Base-by-base conservation (phyloP, 2,329 filamentous ascomycete species). In the Aureobasidium sp. region DNA sequence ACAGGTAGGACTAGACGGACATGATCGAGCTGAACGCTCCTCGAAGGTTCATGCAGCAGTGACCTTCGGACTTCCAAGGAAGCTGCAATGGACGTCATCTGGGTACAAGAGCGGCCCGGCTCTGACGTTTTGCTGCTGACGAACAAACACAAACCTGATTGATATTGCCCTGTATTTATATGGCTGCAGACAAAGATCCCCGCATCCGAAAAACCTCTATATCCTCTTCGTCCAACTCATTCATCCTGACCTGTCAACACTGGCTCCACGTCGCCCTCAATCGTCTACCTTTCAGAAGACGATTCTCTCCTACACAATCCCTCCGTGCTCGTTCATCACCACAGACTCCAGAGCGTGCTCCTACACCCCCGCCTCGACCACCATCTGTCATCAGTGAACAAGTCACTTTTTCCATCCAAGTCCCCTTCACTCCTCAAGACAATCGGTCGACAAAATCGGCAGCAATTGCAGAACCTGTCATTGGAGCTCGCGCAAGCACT, bases 71-170 rank as follows among this genome's bases (percentile, higher is more conserved):
- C 10, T 37, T 25, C 21, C 48, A 42, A 47, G 54, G 54, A 48
- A 58, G 42, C 21, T 39, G 54, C 54, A 21, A 48, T 30, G 42
- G 29, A 58, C 54, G 54, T 58, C 54, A 58, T 58, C n/a, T 21
- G 16, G 50, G 50, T 54, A 54, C 53, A 57, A 21, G 25, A n/a
- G 50, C 41, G 32, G 34, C 11, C 25, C 39, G n/a, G 30, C 42
- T 47, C 54, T 58, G 54, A 58, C 54, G 54, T 58, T 48, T 48
- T 58, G 54, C 42, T 25, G 15, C 25, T 16, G 8, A 29, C 32
- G 15, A 58, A 37, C 30, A 57, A 34, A 34, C 49, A 42, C 41
- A 57, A 54, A 42, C 48, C 48, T 52, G 48, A 34, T 15, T 8
- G 5, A 32, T 21, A 21, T 21, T 21, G 21, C 21, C 21, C 15